Evolutionary conservation across 192 early-diverging fungal species (phyloP).

Genomic region (Funneliformis mosseae): DNA sequence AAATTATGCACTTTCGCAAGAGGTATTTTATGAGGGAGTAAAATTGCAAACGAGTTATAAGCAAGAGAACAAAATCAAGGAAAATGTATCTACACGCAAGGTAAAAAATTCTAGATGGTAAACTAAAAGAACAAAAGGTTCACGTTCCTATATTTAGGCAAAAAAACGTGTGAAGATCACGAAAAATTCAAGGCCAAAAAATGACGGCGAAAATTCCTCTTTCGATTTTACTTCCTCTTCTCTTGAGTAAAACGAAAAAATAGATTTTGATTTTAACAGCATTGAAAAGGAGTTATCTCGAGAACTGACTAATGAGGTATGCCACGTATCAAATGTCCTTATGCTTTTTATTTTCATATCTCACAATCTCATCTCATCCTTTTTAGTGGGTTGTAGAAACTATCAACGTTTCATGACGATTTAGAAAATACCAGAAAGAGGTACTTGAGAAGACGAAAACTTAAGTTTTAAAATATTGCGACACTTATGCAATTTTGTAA

Average conservation of each 20-base stretch:
- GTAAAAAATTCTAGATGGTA: too few species aligned
- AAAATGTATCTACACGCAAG: too few species aligned
- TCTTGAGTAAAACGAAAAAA: background rate
- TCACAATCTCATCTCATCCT: conserved; percentile 17
- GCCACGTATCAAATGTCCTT: background rate
- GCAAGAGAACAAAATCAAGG: too few species aligned
- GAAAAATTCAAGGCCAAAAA: background rate
- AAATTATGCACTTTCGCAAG: conserved; percentile 29
- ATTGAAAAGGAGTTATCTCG: conserved; percentile 12
- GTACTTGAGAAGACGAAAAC: conserved; percentile 2
- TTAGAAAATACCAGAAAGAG: conserved; percentile 19
- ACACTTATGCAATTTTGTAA: conserved; percentile 29
- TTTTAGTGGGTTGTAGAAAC: conserved; percentile 24
- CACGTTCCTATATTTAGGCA: conserved; percentile 10
- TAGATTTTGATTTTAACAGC: conserved; percentile 16
- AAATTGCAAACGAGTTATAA: too few species aligned
- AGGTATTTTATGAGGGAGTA: too few species aligned
- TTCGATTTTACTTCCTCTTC: background rate
- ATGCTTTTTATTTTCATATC: conserved; percentile 13
- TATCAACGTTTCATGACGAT: conserved; percentile 20
- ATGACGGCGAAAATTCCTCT: background rate
- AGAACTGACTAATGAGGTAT: conserved; percentile 24
- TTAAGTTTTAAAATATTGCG: background rate
- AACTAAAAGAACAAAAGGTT: background rate
- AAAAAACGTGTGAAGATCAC: background rate